Base-by-base conservation (phyloP, 129 eudicot genomes). In the Flaveria robusta region DNA sequence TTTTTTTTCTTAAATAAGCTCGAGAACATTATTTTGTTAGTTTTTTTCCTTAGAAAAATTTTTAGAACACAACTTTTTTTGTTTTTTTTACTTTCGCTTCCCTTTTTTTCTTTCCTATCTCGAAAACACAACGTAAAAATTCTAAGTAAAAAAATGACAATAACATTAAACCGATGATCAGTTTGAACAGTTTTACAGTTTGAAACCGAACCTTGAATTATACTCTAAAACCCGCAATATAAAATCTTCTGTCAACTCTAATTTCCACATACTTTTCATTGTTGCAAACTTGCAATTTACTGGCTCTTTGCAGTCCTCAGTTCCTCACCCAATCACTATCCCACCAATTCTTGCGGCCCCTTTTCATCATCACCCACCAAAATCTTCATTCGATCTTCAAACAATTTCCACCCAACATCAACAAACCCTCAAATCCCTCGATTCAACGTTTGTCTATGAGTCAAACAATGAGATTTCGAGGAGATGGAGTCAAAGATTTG, bases 391-490 rank as follows among this genome's bases (percentile, higher is more conserved):
- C 58, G 3, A 50, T 51, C 52, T 22, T 34, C 65, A 75, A 18
- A 64, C 43, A 43, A 27, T 2, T 9, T 15, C 62, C 0, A 23
- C 26, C 55, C 34, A 16, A 34, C 72, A 62, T 63, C 34, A 31
- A 18, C 10, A 0, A 39, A 9, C 22, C 19, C 12, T 54, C 14
- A 7, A 23, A n/a, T 27, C 34, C 37, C 24, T 47, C 41, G 22
- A 71, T 72, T 39, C 62, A 29, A 51, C 45, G 27, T 43, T 73
- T 27, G 39, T 72, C 74, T 65, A 52, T 24, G 59, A 37, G 74
- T 64, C 74, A 66, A 55, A 72, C 59, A 72, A 79, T 79, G 83
- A 65, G 60, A 79, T 79, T 79, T 72, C 83, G 37, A 39, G 41
- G 56, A 39, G 41, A 64, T 63, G 51, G 18, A 63, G 43, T 49